These are phyloP conservation scores for Trapa incisa DNA, from an alignment of 345 rosid species.

Conservation along the genomic window DNA sequence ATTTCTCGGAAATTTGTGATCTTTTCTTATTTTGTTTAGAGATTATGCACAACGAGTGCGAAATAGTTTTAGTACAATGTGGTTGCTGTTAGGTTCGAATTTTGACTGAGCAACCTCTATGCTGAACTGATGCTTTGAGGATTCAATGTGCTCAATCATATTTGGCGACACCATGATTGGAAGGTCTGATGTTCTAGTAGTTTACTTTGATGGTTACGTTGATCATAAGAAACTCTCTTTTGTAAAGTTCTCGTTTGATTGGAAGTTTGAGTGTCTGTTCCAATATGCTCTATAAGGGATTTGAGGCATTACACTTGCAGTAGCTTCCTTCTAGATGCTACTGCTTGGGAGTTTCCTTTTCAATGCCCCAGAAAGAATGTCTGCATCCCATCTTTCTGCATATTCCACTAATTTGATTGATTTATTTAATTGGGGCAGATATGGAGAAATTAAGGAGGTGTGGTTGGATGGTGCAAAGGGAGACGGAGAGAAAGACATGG, in stretches of 20 bases:
- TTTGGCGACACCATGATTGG: too few relatives aligned
- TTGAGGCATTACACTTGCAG: too few relatives aligned
- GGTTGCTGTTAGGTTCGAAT: background rate
- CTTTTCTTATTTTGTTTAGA: background rate
- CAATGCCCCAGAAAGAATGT: background rate
- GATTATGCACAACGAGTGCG: background rate
- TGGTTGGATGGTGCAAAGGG: constrained; percentile 83
- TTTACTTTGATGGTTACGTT: too few relatives aligned
- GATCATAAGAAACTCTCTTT: background rate
- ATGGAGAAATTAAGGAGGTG: constrained; percentile 74
- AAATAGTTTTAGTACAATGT: too few relatives aligned
- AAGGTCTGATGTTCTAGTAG: too few relatives aligned
- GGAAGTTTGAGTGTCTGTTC: too few relatives aligned
- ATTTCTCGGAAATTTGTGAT: background rate
- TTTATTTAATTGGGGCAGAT: constrained; percentile 24
- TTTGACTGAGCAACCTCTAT: background rate
- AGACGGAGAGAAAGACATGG: constrained; percentile 64
- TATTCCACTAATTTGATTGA: background rate
- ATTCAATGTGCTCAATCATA: too few relatives aligned
- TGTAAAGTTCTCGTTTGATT: background rate
- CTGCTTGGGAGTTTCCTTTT: too few relatives aligned
- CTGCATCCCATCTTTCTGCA: background rate
- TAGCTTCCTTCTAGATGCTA: too few relatives aligned
- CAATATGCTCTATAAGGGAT: too few relatives aligned
- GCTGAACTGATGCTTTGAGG: too few relatives aligned